Conservation (phyloP, 179 eudicot genomes). For the Gypsophila paniculata region DNA sequence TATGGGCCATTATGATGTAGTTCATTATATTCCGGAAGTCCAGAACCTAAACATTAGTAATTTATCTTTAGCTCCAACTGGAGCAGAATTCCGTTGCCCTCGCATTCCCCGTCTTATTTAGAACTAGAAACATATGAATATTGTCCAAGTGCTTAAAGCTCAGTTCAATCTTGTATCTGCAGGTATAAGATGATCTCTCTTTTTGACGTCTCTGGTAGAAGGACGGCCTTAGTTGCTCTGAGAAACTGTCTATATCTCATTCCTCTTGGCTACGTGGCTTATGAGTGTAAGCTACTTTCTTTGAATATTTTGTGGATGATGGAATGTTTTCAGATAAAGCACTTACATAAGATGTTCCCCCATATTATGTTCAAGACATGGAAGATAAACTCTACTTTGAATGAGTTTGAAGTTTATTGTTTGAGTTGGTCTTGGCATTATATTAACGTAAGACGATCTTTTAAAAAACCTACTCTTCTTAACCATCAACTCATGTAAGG, state of each 20-base stretch:
- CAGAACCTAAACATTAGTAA: background rate
- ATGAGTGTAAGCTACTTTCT: slow-evolving; percentile 63
- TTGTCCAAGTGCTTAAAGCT: background rate
- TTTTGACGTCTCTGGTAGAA: slow-evolving; percentile 67
- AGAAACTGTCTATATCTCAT: slow-evolving; percentile 88
- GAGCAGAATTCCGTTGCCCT: background rate
- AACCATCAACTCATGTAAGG: too few relatives aligned
- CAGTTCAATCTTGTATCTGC: slow-evolving; percentile 19
- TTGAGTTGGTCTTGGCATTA: background rate
- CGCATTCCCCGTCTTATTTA: background rate
- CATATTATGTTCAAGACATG: too few relatives aligned
- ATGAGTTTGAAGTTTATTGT: background rate
- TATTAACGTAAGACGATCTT: too few relatives aligned
- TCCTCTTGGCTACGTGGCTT: slow-evolving; percentile 92
- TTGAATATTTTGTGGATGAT: background rate
- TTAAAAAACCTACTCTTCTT: too few relatives aligned
- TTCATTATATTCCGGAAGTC: background rate
- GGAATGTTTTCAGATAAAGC: background rate
- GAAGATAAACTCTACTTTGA: background rate
- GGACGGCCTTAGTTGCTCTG: slow-evolving; percentile 85
- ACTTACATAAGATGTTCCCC: too few relatives aligned
- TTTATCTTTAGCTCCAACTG: background rate
- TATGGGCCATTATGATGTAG: background rate
- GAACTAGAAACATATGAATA: background rate
- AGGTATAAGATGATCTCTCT: slow-evolving; percentile 91